These are phyloP conservation scores for Entrophospora sp. DNA, from an alignment of 192 early-diverging fungal species.

Conservation along the genomic window DNA sequence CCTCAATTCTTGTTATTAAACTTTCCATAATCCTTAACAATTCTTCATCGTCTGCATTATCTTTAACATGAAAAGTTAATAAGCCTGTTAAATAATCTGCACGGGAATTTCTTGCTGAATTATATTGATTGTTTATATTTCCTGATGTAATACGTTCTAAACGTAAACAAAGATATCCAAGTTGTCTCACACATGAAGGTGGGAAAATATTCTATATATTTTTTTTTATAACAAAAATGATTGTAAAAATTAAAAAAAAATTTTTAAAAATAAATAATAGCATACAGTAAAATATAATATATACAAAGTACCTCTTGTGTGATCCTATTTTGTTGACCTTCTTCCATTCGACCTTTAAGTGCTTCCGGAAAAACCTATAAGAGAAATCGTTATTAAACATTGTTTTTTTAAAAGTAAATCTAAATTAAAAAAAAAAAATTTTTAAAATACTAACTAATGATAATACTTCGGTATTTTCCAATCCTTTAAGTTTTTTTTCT, in stretches of 20 bases:
- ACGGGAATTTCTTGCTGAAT: constrained; percentile 8
- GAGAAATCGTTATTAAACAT: too few species aligned
- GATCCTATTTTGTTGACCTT: constrained; percentile 15
- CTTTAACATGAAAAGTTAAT: constrained; percentile 33
- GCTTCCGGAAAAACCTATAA: constrained; percentile 38
- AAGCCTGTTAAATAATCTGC: constrained; percentile 25
- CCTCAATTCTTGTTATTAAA: constrained; percentile 51
- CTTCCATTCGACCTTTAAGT: constrained; percentile 37
- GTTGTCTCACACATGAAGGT: constrained; percentile 31
- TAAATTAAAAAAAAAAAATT: constrained; percentile 9
- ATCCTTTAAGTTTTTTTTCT: constrained; percentile 79
- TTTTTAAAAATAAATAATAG: too few species aligned
- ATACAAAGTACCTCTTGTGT: too few species aligned
- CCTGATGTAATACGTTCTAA: constrained; percentile 47
- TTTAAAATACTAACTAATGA: constrained; percentile 48
- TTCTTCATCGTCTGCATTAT: constrained; percentile 44
- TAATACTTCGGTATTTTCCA: constrained; percentile 81
- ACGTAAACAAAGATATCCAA: constrained; percentile 49
- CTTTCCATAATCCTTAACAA: constrained; percentile 41
- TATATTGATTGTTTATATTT: constrained; percentile 23
- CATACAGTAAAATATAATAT: too few species aligned
- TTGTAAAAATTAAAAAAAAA: too few species aligned
- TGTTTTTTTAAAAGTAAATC: too few species aligned
- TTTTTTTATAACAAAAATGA: constrained; percentile 17
- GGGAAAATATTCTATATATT: too few species aligned